Evolutionary conservation across 345 rosid species (phyloP), one percentile per base, ranked within the genome.

Genomic region (Draba incana): DNA sequence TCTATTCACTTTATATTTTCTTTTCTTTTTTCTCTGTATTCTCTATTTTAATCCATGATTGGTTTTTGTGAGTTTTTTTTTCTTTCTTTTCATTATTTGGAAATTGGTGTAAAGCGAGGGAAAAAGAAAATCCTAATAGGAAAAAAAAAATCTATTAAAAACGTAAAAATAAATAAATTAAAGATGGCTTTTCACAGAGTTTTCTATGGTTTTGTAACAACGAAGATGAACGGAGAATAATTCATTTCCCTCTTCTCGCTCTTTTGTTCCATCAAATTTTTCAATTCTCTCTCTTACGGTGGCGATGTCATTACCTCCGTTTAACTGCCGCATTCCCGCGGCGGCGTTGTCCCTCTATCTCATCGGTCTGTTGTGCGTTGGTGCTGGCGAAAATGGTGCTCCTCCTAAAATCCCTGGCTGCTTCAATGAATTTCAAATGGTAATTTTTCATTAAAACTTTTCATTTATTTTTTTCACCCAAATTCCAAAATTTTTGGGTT

Each of bases 221-320:
- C 8, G 48, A 66, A 62, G 53, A 69, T 62, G 64, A 68, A 75
- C 58, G 55, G 53, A 55, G 78, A 75, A 62, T 69, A 75, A 24
- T 23, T 27, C 31, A 1, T 30, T 68, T 48, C 56, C 12, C 62
- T 42, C 42, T 41, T 64, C 47, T 46, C 61, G 46, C 42, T 20
- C 38, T 8, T 2, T 13, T 14, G 10, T 37, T 23, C 50, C 52
- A 45, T 61, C 16, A 27, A 41, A 11, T 48, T n/a, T 33, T 33
- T 33, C 35, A 31, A 5, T 6, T 10, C 13, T 41, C 57, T 62
- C 6, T 38, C 11, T 47, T 6, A 55, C 61, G 78, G 70, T 56
- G 78, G 70, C 70, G 52, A 69, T 75, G 79, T 49, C 43, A 6
- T 42, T 63, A 57, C 75, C 66, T 57, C 75, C 70, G 61, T 75